Base-by-base conservation (phyloP, 2,329 filamentous ascomycete species). In the Paracorniculantispora psalliotae region DNA sequence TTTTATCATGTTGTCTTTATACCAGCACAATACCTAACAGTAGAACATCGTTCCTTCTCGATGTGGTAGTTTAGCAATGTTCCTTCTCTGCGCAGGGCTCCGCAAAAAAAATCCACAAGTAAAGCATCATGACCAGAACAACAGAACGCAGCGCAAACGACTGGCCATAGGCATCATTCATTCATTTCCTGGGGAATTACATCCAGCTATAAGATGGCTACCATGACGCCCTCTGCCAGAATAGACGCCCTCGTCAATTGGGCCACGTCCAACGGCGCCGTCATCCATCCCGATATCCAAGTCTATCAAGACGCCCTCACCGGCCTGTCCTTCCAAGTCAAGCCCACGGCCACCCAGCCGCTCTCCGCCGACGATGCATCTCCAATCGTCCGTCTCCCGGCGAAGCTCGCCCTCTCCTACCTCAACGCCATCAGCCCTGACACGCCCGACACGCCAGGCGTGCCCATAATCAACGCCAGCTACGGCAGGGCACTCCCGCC, bases 381-480 rank as follows among this genome's bases (percentile, higher is more conserved):
- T 33, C 68, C 71, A 26, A 73, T 85, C 43, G 80, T 85, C 62
- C 73, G 71, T 33, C 80, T 85, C 43, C 80, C 83, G 13, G 70
- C 81, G n/a, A 63, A 69, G 4, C 76, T 80, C 13, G 80, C 81
- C 0, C 75, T 88, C 6, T 87, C 84, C 0, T 87, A 81, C 66
- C 72, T 86, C 56, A 82, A 87, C 65, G 78, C 81, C 26, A 66
- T 82, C 8, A 66, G 73, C 67, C 5, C 70, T 79, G 2, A 79
- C 17, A 19, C 80, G 1, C 79, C 84, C 0, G 81, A 88, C 63
- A 82, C 88, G 59, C 72, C 86, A 50, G 80, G 83, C 9, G 80
- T 86, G 5, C 88, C 91, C 71, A 88, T 89, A 62, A 77, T 91
- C 5, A 79, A 89, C 67, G 82, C 86, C 62, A 83, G n/a, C n/a